Base-by-base conservation (phyloP, 306 rosid species). In the Rosa persica region DNA sequence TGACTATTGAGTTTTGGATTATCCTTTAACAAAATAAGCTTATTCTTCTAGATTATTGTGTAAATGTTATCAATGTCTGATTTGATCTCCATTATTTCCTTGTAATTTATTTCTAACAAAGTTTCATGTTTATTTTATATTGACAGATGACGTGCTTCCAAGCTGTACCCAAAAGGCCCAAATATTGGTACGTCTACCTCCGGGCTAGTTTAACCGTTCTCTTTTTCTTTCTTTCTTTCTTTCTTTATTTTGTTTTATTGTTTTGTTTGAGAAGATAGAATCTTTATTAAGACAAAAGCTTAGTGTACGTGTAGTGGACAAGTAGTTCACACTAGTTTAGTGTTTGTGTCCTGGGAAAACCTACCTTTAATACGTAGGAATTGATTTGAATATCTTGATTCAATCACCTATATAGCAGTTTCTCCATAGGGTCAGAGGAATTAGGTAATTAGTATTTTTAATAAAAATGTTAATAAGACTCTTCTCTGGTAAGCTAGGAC, bases 141-240 rank as follows among this genome's bases (percentile, higher is more conserved):
- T 90, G 97, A 94, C 95, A 4, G 93, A 89, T 83, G 93, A 94
- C 27, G 78, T 83, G 72, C 84, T 94, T 67, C 97, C 97, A 12
- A 87, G 87, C 86, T 30, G 36, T 94, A 92, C 80, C 87, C 97
- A 12, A 89, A 87, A 76, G 97, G 90, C 72, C 88, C 95, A 77
- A 88, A 90, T 52, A 52, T 52, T 52, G 58, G 58, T 52, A 52
- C 19, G 22, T 30, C 22, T 19, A 52, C 22, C 22, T 42, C 20
- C 20, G 8, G 52, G 17, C 58, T 70, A 43, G 34, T 71, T 70
- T 77, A 79, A 20, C 1, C 3, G 8, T 19, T 17, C 5, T 13
- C 5, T 3, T 15, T 51, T 16, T 5, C n/a, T 51, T 19, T 52
- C 20, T 7, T 6, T 52, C 36, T 30, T 30, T 30, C 36, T 30